A percentile compares a stretch with the other conserved stretches of the same genome.
These are phyloP conservation scores for Mariannaea elegans DNA, from an alignment of 2,329 filamentous ascomycete species.

Conservation along the genomic window DNA sequence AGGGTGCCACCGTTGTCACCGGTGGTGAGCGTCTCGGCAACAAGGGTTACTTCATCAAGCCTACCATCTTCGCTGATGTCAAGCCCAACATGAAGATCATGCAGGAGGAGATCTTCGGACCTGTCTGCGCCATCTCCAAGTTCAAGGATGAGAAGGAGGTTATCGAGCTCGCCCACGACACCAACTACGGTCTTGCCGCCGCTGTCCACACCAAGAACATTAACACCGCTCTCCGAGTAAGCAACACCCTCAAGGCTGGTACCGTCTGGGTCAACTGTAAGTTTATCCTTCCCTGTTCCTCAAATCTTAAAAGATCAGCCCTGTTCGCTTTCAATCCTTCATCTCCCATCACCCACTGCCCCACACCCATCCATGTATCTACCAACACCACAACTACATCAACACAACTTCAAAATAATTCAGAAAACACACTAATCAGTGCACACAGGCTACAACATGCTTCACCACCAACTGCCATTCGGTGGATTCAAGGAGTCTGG, in stretches of 20 bases:
- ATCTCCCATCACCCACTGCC: background rate
- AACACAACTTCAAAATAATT: slow-evolving; percentile 14
- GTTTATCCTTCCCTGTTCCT: background rate
- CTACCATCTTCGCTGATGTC: slow-evolving; percentile 89
- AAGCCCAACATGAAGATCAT: slow-evolving; percentile 88
- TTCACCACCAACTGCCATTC: slow-evolving; percentile 74
- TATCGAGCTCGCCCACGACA: slow-evolving; percentile 78
- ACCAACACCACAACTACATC: background rate
- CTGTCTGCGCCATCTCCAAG: slow-evolving; percentile 85
- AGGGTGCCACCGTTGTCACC: slow-evolving; percentile 69
- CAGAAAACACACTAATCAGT: background rate
- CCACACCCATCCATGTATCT: no score
- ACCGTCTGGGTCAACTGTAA: slow-evolving; percentile 65
- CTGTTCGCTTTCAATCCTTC: no score
- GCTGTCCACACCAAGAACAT: slow-evolving; percentile 85
- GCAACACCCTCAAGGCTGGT: slow-evolving; percentile 78
- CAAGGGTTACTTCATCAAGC: slow-evolving; percentile 91
- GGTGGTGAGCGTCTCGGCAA: slow-evolving; percentile 65
- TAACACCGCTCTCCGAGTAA: slow-evolving; percentile 82
- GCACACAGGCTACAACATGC: slow-evolving; percentile 70
- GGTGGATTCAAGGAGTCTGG: slow-evolving; percentile 83
- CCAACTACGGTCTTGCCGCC: slow-evolving; percentile 82
- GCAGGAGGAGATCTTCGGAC: slow-evolving; percentile 92
- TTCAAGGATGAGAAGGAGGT: slow-evolving; percentile 85
- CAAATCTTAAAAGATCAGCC: no score